Base-by-base conservation (phyloP, 2,329 filamentous ascomycete species). In the Exophiala dermatitidis region DNA sequence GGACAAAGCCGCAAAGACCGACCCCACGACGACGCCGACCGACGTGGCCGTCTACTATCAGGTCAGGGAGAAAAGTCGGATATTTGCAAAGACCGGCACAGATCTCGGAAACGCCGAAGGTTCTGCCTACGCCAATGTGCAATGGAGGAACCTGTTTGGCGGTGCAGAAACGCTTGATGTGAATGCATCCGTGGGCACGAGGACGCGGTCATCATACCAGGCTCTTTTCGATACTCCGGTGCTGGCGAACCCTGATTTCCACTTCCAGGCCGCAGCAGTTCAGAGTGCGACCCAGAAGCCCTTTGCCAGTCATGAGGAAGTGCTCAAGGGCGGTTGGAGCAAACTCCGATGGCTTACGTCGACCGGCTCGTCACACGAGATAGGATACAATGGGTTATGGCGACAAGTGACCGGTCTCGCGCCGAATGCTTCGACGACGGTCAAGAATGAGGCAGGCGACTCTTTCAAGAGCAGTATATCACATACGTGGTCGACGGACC, bases 271-370 rank as follows among this genome's bases (percentile, higher is more conserved):
- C 56, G 90, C 95, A 61, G 90, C 80, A 1, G 75, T 95, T 42
- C 84, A 86, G 6, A 95, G 88, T 58, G 84, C 88, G 42, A 94
- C 88, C 0, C 81, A 91, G 58, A 96, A 97, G 71, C 81, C 84
- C 8, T 97, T 89, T 87, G 90, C 93, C 26, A 93, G 88, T 60
- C 91, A 98, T 66, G 91, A 97, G 64, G 91, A 98, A 71, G 83
- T 85, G 2, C 73, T 94, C 19, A 88, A 85, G 65, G 90, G 90
- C 10, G 89, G 81, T 19, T 84, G 81, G 63, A 74, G 86, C 8
- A 90, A 88, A 60, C 76, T 95, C 38, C 82, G 83, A 37, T 97
- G 88, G 86, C 71, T 84, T 36, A 82, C 80, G 45, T 65, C 73
- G 5, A 72, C 76, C 46, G 83, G 83, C 42, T 82, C 88, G 61